These are phyloP conservation scores for Trametes cingulata DNA, from an alignment of 768 basidiomycete species.

Conservation along the genomic window DNA sequence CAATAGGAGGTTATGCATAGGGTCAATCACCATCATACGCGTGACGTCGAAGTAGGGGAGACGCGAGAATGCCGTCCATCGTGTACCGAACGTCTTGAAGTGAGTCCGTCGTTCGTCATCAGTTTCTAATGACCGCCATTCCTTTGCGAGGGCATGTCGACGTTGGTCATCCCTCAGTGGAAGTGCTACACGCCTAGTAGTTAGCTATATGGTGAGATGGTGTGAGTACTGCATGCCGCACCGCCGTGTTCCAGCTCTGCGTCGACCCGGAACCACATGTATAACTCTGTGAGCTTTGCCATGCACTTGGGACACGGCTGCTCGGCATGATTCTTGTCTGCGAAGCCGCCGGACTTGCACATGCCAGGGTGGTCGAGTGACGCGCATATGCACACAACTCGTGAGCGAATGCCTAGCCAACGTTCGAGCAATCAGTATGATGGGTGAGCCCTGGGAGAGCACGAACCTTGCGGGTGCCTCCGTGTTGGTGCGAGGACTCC, in stretches of 20 bases:
- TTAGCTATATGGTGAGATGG: neutral
- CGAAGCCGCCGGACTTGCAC: conserved; percentile 5
- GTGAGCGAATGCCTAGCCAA: neutral
- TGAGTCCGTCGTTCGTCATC: neutral
- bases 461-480: neutral
- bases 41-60: neutral
- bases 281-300: neutral
- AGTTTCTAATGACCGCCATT: neutral
- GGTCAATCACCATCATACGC: neutral
- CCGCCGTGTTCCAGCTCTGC: no score
- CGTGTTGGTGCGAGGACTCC: neutral
- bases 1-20: neutral
- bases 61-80: neutral
- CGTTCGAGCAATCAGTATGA: neutral
- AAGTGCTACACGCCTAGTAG: no score
- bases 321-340: neutral
- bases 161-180: neutral
- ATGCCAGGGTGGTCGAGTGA: conserved; percentile 4
- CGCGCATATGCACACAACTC: neutral
- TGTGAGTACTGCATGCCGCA: neutral
- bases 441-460: no score
- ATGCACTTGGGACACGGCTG: neutral
- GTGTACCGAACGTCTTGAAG: neutral
- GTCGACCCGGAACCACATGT: neutral
- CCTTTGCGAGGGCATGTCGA: neutral